phyloP scores from a whole-genome alignment of 495 filamentous ascomycete genomes.

The Neurospora discreta region DNA sequence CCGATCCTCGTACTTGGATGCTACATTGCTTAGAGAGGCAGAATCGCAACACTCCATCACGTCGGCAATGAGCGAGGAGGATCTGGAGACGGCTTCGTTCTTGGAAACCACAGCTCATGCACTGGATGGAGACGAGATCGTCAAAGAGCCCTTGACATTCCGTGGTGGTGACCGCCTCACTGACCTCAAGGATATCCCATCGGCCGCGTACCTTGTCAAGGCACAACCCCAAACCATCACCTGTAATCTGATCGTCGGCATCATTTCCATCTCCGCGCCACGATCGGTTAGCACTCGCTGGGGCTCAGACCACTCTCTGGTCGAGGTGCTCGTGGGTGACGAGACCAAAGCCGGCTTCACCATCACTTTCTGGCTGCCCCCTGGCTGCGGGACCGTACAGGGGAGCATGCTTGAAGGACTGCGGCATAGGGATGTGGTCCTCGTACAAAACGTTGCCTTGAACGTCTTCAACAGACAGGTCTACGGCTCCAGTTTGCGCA shows the following conservation, averaged over 20 bases:
- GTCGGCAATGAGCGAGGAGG: conserved; percentile 8
- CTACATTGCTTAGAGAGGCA: not conserved
- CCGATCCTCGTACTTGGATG: conserved; percentile 38
- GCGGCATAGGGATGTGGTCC: conserved; percentile 59
- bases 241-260: conserved; percentile 64
- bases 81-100: conserved; percentile 7
- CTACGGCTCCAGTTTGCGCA: conserved; percentile 63
- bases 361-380: conserved; percentile 70
- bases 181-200: conserved; percentile 61
- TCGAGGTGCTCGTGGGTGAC: conserved; percentile 77
- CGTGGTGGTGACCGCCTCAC: conserved; percentile 32
- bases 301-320: conserved; percentile 47
- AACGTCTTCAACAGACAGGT: conserved; percentile 60
- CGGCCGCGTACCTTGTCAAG: conserved; percentile 49
- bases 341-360: conserved; percentile 74
- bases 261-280: conserved; percentile 59
- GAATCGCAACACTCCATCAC: not conserved
- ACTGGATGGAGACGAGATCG: not conserved
- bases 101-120: conserved; percentile 1
- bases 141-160: conserved; percentile 11
- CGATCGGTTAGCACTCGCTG: conserved; percentile 44
- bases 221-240: conserved; percentile 71
- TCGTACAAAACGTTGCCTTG: conserved; percentile 68
- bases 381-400: conserved; percentile 15
- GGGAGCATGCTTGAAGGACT: conserved; percentile 40